Conservation (phyloP, 495 filamentous ascomycete genomes). For the Halenospora varia region DNA sequence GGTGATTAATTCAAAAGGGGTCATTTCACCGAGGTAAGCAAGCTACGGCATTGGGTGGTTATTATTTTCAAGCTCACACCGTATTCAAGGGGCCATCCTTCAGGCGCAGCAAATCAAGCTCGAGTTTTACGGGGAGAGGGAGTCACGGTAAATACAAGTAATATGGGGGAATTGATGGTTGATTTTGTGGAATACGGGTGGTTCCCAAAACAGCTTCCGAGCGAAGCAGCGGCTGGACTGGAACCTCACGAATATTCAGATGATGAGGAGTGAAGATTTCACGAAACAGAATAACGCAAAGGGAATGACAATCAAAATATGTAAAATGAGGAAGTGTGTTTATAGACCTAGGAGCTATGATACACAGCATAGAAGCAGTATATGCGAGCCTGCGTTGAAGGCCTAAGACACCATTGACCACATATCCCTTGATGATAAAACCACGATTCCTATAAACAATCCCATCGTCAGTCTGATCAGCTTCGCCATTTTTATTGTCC, state of each 20-base stretch:
- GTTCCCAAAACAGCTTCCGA: constrained; percentile 61
- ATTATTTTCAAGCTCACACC: background rate
- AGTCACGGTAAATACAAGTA: constrained; percentile 58
- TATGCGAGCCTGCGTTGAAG: constrained; percentile 2
- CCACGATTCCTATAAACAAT: constrained; percentile 9
- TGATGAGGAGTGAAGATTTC: constrained; percentile 11
- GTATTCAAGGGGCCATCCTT: constrained; percentile 52
- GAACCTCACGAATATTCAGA: constrained; percentile 10
- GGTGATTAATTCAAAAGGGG: constrained; percentile 81
- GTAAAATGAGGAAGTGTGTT: constrained; percentile 6
- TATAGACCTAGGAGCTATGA: constrained; percentile 22
- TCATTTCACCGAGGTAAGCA: constrained; percentile 73
- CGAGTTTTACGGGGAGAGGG: constrained; percentile 62
- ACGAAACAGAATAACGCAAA: background rate
- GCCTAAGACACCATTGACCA: constrained; percentile 4
- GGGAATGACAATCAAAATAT: background rate
- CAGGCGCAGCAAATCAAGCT: constrained; percentile 67
- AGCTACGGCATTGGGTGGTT: background rate
- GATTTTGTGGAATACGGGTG: constrained; percentile 67
- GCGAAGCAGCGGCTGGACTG: constrained; percentile 19
- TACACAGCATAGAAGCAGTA: constrained; percentile 16
- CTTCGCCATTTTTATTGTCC: constrained; percentile 18
- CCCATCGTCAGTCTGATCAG: constrained; percentile 19
- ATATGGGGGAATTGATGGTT: constrained; percentile 67
- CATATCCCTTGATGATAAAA: constrained; percentile 13